phyloP scores from a whole-genome alignment of 2,329 filamentous ascomycete genomes.

The Periglandula ipomoeae region DNA sequence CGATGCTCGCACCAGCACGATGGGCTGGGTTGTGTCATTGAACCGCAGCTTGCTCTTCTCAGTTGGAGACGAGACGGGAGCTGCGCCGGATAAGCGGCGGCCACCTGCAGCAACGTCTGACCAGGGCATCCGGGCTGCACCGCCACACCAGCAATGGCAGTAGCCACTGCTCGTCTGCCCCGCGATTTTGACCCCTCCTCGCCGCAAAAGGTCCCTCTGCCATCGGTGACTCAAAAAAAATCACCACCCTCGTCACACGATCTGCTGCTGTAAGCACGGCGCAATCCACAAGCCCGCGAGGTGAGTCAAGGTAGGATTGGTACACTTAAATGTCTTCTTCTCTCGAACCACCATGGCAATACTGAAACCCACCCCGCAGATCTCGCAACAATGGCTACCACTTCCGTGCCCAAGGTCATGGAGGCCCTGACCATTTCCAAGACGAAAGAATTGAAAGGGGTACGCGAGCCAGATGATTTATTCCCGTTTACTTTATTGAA shows the following conservation, averaged over 20 bases:
- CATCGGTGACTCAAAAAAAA: slow-evolving; percentile 22
- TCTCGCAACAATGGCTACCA: slow-evolving; percentile 31
- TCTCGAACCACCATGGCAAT: background rate
- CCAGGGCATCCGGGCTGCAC: background rate
- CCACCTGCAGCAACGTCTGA: background rate
- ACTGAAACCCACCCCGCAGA: slow-evolving; percentile 1
- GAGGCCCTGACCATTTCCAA: slow-evolving; percentile 45
- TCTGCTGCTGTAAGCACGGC: slow-evolving; percentile 6
- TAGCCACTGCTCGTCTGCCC: slow-evolving; percentile 16
- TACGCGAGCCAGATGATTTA: slow-evolving; percentile 21
- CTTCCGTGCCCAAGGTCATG: slow-evolving; percentile 36
- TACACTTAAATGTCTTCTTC: background rate
- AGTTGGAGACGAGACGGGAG: too few species aligned
- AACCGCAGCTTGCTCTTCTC: too few species aligned
- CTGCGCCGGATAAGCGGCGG: slow-evolving; percentile 1
- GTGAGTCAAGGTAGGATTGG: slow-evolving; percentile 6
- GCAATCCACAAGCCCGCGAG: slow-evolving; percentile 2
- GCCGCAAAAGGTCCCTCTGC: background rate
- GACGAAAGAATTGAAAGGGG: slow-evolving; percentile 52
- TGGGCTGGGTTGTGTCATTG: background rate
- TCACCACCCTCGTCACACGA: background rate
- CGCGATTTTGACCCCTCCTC: slow-evolving; percentile 28
- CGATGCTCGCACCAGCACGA: background rate
- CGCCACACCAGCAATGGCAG: slow-evolving; percentile 3
- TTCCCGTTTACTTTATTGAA: background rate